phyloP scores from a whole-genome alignment of 352 stramenopile genomes.

The Globisporangium cystogenes region DNA sequence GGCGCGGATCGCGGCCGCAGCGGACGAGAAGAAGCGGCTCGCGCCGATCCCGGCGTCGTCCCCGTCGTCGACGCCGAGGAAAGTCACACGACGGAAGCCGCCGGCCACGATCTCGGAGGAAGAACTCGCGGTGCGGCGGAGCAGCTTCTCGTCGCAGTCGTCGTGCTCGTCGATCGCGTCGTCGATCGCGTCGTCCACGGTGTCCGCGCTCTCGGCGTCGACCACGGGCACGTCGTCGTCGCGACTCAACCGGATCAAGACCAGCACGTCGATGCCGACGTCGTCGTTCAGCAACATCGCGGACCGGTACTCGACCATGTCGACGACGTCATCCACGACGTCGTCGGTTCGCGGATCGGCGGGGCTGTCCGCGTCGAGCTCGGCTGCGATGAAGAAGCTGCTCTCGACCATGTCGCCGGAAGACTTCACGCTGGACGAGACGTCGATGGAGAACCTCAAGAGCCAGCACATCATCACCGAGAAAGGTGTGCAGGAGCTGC shows the following conservation, averaged over 20 bases:
- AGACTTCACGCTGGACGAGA: slow-evolving; percentile 39
- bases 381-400: slow-evolving; percentile 31
- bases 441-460: slow-evolving; percentile 50
- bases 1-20: slow-evolving; percentile 20
- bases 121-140: slow-evolving; percentile 36
- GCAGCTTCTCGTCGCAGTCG: slow-evolving; percentile 44
- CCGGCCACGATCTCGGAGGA: slow-evolving; percentile 31
- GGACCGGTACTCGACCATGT: slow-evolving; percentile 19
- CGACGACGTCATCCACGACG: slow-evolving; percentile 18
- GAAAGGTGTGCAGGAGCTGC: slow-evolving; percentile 53
- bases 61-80: slow-evolving; percentile 1
- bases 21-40: slow-evolving; percentile 21
- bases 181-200: slow-evolving; percentile 13
- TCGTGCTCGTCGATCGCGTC: slow-evolving; percentile 31
- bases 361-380: slow-evolving; percentile 19
- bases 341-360: slow-evolving; percentile 11
- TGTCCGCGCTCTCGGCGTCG: slow-evolving; percentile 11
- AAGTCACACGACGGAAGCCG: slow-evolving; percentile 3
- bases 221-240: slow-evolving; percentile 8
- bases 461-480: slow-evolving; percentile 61
- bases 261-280: not conserved
- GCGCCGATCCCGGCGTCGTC: slow-evolving; percentile 7
- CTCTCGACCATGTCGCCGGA: slow-evolving; percentile 25
- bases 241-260: slow-evolving; percentile 7
- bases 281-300: slow-evolving; percentile 16